Conservation (phyloP, 805 yeast genomes). For the Maudiozyma pseudohumilis region DNA sequence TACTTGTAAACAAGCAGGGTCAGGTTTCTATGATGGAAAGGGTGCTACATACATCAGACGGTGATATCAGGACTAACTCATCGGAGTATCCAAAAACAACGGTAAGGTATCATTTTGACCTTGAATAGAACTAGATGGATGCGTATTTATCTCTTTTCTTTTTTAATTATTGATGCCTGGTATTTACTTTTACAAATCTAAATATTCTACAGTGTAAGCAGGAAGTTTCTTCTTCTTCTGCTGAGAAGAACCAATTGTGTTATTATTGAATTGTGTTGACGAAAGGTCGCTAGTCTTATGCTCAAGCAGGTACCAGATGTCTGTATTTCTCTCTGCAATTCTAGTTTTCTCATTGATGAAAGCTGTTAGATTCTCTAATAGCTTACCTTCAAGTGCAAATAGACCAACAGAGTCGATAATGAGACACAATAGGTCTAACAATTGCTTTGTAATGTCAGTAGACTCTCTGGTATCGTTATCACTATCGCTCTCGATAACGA, state of each 20-base stretch:
- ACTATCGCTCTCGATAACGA: conserved; percentile 19
- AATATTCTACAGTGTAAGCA: conserved; percentile 24
- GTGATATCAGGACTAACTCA: conserved; percentile 13
- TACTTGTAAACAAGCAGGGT: conserved; percentile 46
- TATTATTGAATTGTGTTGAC: conserved; percentile 3
- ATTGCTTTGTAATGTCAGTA: conserved; percentile 13
- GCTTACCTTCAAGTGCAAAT: conserved; percentile 23
- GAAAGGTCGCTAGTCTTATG: conserved; percentile 9
- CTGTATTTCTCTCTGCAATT: conserved; percentile 23
- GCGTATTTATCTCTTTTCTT: background rate
- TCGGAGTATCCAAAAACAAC: conserved; percentile 18
- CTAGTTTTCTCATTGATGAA: conserved; percentile 21
- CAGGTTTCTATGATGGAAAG: conserved; percentile 51
- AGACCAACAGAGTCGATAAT: conserved; percentile 29
- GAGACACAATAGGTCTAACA: conserved; percentile 25
- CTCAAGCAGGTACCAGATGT: conserved; percentile 24
- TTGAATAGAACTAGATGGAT: too few relatives aligned
- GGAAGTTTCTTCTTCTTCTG: conserved; percentile 9
- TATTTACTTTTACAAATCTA: conserved; percentile 21
- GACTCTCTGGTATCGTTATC: conserved; percentile 11
- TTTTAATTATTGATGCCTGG: too few relatives aligned
- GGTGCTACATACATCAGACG: conserved; percentile 44
- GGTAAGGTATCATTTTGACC: conserved; percentile 19
- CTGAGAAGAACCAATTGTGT: background rate
- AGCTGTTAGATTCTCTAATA: conserved; percentile 16